phyloP scores from a whole-genome alignment of 2,329 filamentous ascomycete species.

The Penicillium sp. region DNA sequence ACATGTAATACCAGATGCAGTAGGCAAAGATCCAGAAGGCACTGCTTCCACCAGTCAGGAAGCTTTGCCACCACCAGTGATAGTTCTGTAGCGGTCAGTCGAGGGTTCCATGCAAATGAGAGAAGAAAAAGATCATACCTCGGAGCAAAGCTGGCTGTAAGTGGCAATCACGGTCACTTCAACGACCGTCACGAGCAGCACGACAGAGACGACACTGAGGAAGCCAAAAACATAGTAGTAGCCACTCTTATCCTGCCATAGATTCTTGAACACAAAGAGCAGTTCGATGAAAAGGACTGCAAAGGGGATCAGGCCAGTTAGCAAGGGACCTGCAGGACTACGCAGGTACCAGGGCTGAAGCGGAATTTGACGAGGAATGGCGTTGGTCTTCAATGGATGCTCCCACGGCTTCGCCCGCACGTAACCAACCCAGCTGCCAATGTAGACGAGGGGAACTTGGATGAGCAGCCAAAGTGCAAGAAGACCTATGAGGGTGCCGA shows the following conservation, averaged over 20 bases:
- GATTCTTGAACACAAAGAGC: constrained; percentile 80
- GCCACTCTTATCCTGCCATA: constrained; percentile 88
- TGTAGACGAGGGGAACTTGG: constrained; percentile 81
- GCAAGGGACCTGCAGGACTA: constrained; percentile 64
- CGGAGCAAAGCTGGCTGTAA: constrained; percentile 79
- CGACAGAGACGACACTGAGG: constrained; percentile 71
- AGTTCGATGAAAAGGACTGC: constrained; percentile 87
- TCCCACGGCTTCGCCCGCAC: constrained; percentile 70
- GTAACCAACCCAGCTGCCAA: constrained; percentile 78
- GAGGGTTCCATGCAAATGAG: neutral
- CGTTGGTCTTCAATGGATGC: constrained; percentile 77
- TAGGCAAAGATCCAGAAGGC: constrained; percentile 82
- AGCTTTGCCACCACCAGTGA: constrained; percentile 92
- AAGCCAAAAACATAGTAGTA: constrained; percentile 95
- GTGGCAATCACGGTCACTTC: constrained; percentile 83
- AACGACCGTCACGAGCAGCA: constrained; percentile 75
- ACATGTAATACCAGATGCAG: constrained; percentile 81
- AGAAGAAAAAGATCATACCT: constrained; percentile 53
- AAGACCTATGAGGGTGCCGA: constrained; percentile 74
- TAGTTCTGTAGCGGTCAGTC: constrained; percentile 62
- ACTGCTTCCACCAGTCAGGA: constrained; percentile 75
- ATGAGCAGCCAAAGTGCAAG: constrained; percentile 80
- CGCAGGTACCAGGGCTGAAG: constrained; percentile 74
- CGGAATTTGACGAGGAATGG: constrained; percentile 74
- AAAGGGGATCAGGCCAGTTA: constrained; percentile 80